These are phyloP conservation scores for Ophiocordyceps sinensis DNA, from an alignment of 2,329 filamentous ascomycete species.

Conservation along the genomic window DNA sequence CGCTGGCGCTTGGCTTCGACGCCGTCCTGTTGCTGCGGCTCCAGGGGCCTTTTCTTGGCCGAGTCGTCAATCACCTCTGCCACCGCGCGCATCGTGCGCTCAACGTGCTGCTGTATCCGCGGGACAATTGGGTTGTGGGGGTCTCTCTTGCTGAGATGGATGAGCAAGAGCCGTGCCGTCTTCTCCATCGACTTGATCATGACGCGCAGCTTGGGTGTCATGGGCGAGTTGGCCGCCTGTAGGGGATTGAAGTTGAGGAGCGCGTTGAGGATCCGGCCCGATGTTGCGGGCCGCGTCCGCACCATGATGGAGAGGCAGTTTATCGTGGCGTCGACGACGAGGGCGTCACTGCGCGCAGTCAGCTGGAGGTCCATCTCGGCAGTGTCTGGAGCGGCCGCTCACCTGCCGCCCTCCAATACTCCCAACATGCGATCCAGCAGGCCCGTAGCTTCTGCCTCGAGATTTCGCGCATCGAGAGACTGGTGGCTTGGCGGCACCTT, in stretches of 20 bases:
- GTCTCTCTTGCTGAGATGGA: slow-evolving; percentile 76
- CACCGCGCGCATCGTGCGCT: slow-evolving; percentile 65
- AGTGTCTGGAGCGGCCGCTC: slow-evolving; percentile 15
- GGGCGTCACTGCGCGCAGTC: slow-evolving; percentile 50
- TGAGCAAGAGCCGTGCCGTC: slow-evolving; percentile 69
- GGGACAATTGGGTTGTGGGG: slow-evolving; percentile 60
- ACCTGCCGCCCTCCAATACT: slow-evolving; percentile 78
- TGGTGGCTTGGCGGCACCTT: slow-evolving; percentile 76
- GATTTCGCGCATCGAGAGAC: slow-evolving; percentile 59
- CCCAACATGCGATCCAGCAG: slow-evolving; percentile 77
- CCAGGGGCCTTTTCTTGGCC: slow-evolving; percentile 61
- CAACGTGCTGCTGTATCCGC: slow-evolving; percentile 77
- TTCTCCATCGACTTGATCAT: slow-evolving; percentile 90
- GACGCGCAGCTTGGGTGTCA: slow-evolving; percentile 68
- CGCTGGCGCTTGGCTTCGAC: slow-evolving; percentile 76
- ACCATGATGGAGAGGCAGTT: slow-evolving; percentile 78
- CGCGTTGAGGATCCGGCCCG: slow-evolving; percentile 72
- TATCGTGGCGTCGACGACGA: slow-evolving; percentile 80
- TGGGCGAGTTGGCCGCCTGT: slow-evolving; percentile 59
- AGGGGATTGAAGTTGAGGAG: slow-evolving; percentile 87
- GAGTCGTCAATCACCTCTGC: slow-evolving; percentile 68
- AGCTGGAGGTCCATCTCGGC: slow-evolving; percentile 1
- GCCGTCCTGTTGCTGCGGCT: slow-evolving; percentile 55
- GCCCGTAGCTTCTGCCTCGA: slow-evolving; percentile 88
- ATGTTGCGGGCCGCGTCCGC: slow-evolving; percentile 64